Percentiles rank a stretch among this genome's conserved stretches.
Conservation (phyloP, 2,329 filamentous ascomycete species). For the Cercospora sp. region DNA sequence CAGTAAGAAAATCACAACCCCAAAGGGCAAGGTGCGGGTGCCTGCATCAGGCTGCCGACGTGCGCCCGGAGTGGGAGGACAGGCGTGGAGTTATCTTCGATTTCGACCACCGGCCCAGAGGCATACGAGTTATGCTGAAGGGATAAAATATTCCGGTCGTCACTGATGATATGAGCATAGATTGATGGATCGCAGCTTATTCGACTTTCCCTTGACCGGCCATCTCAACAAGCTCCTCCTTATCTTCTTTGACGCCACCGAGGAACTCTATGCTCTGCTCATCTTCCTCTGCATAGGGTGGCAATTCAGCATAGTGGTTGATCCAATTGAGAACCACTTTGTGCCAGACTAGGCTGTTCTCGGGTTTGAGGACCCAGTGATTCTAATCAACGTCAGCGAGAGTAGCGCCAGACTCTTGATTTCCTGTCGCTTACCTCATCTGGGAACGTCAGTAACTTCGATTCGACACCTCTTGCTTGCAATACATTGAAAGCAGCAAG, state of each 20-base stretch:
- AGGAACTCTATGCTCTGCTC: conserved; percentile 34
- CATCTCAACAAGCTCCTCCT: conserved; percentile 28
- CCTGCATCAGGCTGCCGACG: not conserved
- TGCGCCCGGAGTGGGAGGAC: not conserved
- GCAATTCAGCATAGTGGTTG: conserved; percentile 58
- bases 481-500: conserved; percentile 82
- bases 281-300: conserved; percentile 44
- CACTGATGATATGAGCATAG: not conserved
- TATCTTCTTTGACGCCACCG: conserved; percentile 34
- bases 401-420: too few relatives aligned
- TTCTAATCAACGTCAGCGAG: conserved; percentile 40
- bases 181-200: not conserved
- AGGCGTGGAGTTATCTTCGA: not conserved
- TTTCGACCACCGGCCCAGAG: conserved; percentile 4
- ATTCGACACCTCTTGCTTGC: conserved; percentile 72
- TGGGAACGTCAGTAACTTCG: conserved; percentile 76
- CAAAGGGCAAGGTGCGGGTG: not conserved
- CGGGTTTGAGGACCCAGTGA: conserved; percentile 84
- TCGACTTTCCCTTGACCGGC: conserved; percentile 29
- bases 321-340: conserved; percentile 78
- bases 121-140: not conserved
- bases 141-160: not conserved
- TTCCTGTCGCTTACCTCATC: too few relatives aligned
- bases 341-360: conserved; percentile 91
- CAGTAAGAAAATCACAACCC: not conserved